Evolutionary conservation across 345 rosid genomes (phyloP).

Genomic region (Dovyalis caffra): DNA sequence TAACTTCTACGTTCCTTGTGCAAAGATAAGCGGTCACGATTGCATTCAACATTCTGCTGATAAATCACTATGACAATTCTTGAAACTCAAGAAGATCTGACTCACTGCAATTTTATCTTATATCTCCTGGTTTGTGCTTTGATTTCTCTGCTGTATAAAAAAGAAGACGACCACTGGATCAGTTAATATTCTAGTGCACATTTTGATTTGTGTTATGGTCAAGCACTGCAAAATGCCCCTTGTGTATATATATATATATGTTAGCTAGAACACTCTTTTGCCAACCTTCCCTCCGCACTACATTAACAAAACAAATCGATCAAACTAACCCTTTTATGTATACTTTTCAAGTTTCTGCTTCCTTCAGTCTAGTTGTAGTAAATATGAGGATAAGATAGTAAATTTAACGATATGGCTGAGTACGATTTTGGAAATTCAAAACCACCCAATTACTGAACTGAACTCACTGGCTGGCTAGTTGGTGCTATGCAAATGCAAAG

Average conservation of each 20-base stretch:
- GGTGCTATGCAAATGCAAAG: constrained; percentile 1
- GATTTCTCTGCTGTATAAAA: background rate
- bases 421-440: background rate
- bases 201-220: no score
- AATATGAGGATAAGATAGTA: no score
- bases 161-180: no score
- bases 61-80: background rate
- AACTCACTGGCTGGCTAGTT: no score
- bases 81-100: background rate
- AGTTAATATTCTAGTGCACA: no score
- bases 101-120: background rate
- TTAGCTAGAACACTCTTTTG: no score
- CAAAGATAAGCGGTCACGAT: background rate
- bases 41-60: background rate
- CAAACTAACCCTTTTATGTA: no score
- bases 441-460: background rate
- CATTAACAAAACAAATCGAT: no score
- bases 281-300: no score
- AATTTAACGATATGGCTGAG: background rate
- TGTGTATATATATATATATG: no score
- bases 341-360: background rate
- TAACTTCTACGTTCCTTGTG: background rate
- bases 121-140: background rate
- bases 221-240: no score
- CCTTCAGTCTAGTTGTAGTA: no score